Conservation (phyloP, 805 yeast species). For the Kuraishia floccosa region DNA sequence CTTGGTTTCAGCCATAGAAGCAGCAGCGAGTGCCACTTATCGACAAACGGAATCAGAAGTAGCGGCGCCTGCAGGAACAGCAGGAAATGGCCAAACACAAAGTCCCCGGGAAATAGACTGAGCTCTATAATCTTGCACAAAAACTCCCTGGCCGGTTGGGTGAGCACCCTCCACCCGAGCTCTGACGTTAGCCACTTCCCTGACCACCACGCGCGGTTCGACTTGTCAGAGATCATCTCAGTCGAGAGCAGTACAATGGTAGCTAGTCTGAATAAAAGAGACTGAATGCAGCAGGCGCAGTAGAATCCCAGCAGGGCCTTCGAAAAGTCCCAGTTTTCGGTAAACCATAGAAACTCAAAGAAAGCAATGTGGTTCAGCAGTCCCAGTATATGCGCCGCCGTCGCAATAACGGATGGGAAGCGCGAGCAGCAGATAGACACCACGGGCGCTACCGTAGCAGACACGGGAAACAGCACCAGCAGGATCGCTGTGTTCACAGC, state of each 20-base stretch:
- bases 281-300: slow-evolving; percentile 42
- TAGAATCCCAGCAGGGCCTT: slow-evolving; percentile 53
- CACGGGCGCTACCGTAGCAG: slow-evolving; percentile 39
- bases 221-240: slow-evolving; percentile 47
- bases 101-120: slow-evolving; percentile 58
- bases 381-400: slow-evolving; percentile 39
- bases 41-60: slow-evolving; percentile 50
- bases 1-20: slow-evolving; percentile 59
- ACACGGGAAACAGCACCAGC: slow-evolving; percentile 26
- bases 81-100: slow-evolving; percentile 45
- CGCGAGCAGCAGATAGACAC: slow-evolving; percentile 27
- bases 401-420: slow-evolving; percentile 44
- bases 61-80: slow-evolving; percentile 50
- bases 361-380: slow-evolving; percentile 39
- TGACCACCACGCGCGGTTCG: slow-evolving; percentile 72
- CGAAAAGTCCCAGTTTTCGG: slow-evolving; percentile 58
- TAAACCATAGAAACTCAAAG: slow-evolving; percentile 54
- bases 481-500: slow-evolving; percentile 28
- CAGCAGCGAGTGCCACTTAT: slow-evolving; percentile 54
- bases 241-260: slow-evolving; percentile 42
- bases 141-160: slow-evolving; percentile 58
- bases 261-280: slow-evolving; percentile 39
- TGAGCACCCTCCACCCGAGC: slow-evolving; percentile 46
- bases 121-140: slow-evolving; percentile 54
- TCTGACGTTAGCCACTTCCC: slow-evolving; percentile 60